Evolutionary conservation across 306 rosid species (phyloP).

Genomic region (Trifolium repens): DNA sequence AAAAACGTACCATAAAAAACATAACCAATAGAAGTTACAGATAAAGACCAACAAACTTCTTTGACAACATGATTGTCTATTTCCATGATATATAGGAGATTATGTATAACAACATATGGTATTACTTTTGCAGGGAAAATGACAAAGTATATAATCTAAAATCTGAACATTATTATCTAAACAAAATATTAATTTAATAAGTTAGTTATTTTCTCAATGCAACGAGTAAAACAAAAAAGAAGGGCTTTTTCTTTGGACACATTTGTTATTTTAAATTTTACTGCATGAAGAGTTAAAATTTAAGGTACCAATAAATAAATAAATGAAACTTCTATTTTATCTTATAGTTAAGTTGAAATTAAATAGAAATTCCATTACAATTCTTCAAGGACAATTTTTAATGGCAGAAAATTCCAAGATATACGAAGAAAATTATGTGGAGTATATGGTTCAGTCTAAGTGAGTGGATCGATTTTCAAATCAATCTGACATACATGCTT

Average conservation of each 20-base stretch:
- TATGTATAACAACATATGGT: not conserved
- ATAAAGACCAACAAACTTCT: constrained; percentile 12
- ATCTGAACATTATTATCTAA: constrained; percentile 24
- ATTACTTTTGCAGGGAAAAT: constrained; percentile 6
- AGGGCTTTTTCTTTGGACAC: constrained; percentile 54
- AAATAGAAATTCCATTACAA: constrained; percentile 35
- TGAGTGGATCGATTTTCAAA: constrained; percentile 44
- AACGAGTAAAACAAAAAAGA: constrained; percentile 37
- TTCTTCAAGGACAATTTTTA: constrained; percentile 46
- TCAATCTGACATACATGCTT: constrained; percentile 70
- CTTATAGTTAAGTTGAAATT: constrained; percentile 52
- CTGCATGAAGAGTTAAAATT: constrained; percentile 34
- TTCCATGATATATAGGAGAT: constrained; percentile 21
- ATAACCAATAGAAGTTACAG: constrained; percentile 9
- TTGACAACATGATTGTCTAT: constrained; percentile 24
- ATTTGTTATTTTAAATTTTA: constrained; percentile 44
- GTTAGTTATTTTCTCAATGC: constrained; percentile 43
- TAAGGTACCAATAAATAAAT: constrained; percentile 55
- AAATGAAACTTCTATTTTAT: constrained; percentile 79
- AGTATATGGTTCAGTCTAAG: constrained; percentile 35
- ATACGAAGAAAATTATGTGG: constrained; percentile 26
- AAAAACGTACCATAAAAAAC: not conserved
- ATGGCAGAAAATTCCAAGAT: constrained; percentile 46
- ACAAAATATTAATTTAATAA: not conserved
- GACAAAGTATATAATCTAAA: constrained; percentile 27